These are phyloP conservation scores for Phalaenopsis aphrodite DNA, from an alignment of 106 monocot species.

Conservation along the genomic window DNA sequence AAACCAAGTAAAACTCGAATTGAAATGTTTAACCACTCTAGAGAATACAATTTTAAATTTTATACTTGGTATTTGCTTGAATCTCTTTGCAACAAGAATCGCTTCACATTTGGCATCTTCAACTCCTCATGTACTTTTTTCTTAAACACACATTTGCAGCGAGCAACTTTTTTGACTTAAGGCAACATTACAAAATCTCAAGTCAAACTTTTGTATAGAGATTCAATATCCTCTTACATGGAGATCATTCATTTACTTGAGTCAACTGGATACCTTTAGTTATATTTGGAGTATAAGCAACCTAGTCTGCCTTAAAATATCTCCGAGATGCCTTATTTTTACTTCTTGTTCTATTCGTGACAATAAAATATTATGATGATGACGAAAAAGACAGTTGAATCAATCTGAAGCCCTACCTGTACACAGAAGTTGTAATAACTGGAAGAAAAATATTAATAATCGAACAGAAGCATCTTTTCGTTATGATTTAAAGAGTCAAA, in stretches of 20 bases:
- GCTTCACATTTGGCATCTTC: background rate
- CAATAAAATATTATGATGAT: background rate
- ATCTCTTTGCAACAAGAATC: background rate
- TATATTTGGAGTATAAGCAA: background rate
- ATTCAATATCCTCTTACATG: background rate
- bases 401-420: too few species aligned
- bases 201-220: background rate
- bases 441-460: too few species aligned
- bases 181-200: background rate
- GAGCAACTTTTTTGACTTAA: background rate
- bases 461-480: too few species aligned
- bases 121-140: background rate
- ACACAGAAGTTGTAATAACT: too few species aligned
- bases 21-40: background rate
- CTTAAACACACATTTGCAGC: background rate
- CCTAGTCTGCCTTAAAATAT: background rate
- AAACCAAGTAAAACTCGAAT: background rate
- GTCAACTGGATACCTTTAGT: background rate
- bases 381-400: too few species aligned
- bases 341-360: background rate
- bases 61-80: too few species aligned
- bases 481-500: too few species aligned
- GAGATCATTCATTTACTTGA: background rate
- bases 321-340: background rate
- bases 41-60: too few species aligned